Evolutionary conservation across 441 rosid genomes (phyloP).

Genomic region (Populus tomentosa): DNA sequence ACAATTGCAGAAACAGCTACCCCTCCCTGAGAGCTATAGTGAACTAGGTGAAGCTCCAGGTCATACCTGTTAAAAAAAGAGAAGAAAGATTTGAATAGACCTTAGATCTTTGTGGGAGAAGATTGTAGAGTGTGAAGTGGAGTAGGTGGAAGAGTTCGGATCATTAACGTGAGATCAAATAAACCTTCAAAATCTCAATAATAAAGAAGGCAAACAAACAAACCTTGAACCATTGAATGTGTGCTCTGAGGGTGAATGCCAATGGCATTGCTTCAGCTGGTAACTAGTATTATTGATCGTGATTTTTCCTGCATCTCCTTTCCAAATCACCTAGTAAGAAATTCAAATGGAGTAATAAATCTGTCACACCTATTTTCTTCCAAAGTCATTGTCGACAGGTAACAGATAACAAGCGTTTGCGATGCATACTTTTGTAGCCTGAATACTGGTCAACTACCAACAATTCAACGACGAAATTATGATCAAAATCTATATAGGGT

Average conservation of each 20-base stretch:
- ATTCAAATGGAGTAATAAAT: background rate
- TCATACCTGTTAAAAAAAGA: slow-evolving; percentile 25
- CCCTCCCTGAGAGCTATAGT: slow-evolving; percentile 28
- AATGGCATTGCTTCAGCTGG: slow-evolving; percentile 51
- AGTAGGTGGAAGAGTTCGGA: background rate
- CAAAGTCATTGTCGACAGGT: background rate
- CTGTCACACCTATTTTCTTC: background rate
- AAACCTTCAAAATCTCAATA: background rate
- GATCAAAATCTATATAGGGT: background rate
- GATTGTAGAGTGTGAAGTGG: background rate
- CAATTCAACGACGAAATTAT: background rate
- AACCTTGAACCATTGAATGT: slow-evolving; percentile 54
- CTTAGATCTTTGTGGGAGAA: background rate
- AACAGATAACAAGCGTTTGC: background rate
- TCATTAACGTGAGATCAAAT: background rate
- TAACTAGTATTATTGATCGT: slow-evolving; percentile 39
- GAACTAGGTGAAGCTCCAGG: slow-evolving; percentile 64
- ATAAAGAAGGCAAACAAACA: background rate
- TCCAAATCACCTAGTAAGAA: slow-evolving; percentile 42
- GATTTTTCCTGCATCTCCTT: slow-evolving; percentile 41
- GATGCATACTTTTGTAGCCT: background rate
- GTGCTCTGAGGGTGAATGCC: slow-evolving; percentile 87
- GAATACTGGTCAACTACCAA: background rate
- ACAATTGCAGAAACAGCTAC: slow-evolving; percentile 41
- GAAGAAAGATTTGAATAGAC: background rate